phyloP scores from a whole-genome alignment of 148 eudicot species.

The Silene uniflora region DNA sequence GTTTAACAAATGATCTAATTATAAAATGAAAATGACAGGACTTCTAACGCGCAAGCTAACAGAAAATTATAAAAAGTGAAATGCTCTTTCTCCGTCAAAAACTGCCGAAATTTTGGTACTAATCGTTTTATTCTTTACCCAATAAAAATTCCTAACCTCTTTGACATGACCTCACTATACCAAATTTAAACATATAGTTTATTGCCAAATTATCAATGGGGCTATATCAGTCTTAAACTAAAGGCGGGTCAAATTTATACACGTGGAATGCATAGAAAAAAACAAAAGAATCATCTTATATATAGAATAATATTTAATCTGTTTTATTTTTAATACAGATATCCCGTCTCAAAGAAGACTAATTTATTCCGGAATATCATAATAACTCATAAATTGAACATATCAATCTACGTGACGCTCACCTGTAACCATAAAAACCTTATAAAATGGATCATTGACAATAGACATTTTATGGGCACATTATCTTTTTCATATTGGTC shows the following conservation, averaged over 20 bases:
- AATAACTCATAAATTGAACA: not conserved
- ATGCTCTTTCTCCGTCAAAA: not conserved
- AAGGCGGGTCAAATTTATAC: too few relatives aligned
- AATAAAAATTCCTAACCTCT: constrained; percentile 8
- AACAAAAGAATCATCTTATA: too few relatives aligned
- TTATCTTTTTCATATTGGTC: not conserved
- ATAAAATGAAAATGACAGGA: constrained; percentile 10
- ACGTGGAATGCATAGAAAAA: too few relatives aligned
- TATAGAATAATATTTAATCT: too few relatives aligned
- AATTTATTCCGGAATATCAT: too few relatives aligned
- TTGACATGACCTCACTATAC: constrained; percentile 6
- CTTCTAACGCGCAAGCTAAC: constrained; percentile 13
- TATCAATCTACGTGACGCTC: constrained; percentile 1
- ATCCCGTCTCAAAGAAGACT: too few relatives aligned
- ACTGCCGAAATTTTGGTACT: constrained; percentile 10
- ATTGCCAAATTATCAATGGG: too few relatives aligned
- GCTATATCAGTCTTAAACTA: too few relatives aligned
- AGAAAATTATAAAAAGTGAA: not conserved
- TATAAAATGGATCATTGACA: constrained; percentile 6
- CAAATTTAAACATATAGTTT: not conserved
- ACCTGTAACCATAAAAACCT: constrained; percentile 5
- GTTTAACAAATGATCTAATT: too few relatives aligned
- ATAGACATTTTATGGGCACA: not conserved
- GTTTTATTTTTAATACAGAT: too few relatives aligned
- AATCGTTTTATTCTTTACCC: constrained; percentile 1